Evolutionary conservation across 805 yeast species (phyloP).

Genomic region (Candida sphagnicola): DNA sequence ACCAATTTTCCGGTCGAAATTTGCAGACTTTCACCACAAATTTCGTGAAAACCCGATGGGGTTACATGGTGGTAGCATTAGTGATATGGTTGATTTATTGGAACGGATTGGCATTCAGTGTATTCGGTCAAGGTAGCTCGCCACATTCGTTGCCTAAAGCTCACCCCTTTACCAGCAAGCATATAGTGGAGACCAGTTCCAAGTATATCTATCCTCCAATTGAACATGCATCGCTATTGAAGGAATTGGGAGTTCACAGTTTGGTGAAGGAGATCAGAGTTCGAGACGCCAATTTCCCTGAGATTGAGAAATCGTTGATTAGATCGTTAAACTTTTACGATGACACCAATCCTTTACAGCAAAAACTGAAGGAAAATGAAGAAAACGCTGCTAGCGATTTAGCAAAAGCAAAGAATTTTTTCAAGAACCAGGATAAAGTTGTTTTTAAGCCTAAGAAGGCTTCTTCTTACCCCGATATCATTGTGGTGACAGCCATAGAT

Average conservation of each 20-base stretch:
- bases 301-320: constrained; percentile 30
- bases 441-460: constrained; percentile 38
- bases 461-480: constrained; percentile 55
- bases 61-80: constrained; percentile 10
- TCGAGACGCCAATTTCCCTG: constrained; percentile 40
- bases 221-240: constrained; percentile 61
- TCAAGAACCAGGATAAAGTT: constrained; percentile 63
- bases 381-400: constrained; percentile 44
- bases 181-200: constrained; percentile 42
- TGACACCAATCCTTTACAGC: constrained; percentile 33
- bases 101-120: constrained; percentile 15
- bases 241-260: constrained; percentile 50
- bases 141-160: constrained; percentile 22
- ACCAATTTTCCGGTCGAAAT: constrained; percentile 19
- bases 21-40: constrained; percentile 23
- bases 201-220: constrained; percentile 69
- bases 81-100: constrained; percentile 17
- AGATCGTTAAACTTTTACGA: constrained; percentile 41
- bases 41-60: constrained; percentile 13
- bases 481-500: constrained; percentile 77
- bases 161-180: constrained; percentile 30
- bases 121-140: constrained; percentile 3
- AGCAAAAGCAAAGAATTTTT: constrained; percentile 48
- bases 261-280: constrained; percentile 49
- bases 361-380: constrained; percentile 40